Conservation (phyloP, 352 stramenopile species). For the Phytophthora colocasiae region DNA sequence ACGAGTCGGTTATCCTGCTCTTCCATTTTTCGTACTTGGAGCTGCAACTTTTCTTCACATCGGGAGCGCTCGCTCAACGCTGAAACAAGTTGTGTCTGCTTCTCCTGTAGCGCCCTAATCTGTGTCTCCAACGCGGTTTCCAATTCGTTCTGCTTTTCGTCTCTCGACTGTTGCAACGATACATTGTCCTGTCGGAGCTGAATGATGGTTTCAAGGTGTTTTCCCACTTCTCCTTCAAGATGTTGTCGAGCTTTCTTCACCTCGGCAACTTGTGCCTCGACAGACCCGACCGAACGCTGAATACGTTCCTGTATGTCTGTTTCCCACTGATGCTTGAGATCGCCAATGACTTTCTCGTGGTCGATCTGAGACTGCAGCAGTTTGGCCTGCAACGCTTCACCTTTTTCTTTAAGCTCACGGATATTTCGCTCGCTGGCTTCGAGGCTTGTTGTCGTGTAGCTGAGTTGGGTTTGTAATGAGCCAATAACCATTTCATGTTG, state of each 20-base stretch:
- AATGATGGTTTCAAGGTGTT: conserved; percentile 59
- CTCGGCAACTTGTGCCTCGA: conserved; percentile 72
- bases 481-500: conserved; percentile 52
- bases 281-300: conserved; percentile 54
- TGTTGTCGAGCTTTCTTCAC: conserved; percentile 66
- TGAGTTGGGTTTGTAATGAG: conserved; percentile 58
- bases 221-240: conserved; percentile 73
- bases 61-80: conserved; percentile 44
- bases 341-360: conserved; percentile 61
- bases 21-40: conserved; percentile 46
- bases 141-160: conserved; percentile 40
- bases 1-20: conserved; percentile 46
- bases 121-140: conserved; percentile 48
- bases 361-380: conserved; percentile 57
- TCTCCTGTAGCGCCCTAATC: conserved; percentile 51
- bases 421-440: conserved; percentile 43
- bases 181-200: conserved; percentile 66
- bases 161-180: conserved; percentile 51
- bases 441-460: conserved; percentile 41
- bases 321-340: conserved; percentile 65
- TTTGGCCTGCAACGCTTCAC: conserved; percentile 53
- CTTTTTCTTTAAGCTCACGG: conserved; percentile 46
- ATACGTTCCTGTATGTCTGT: conserved; percentile 59
- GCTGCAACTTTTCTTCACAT: conserved; percentile 53
- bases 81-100: conserved; percentile 40